These are phyloP conservation scores for Exophiala lecanii-corni DNA, from an alignment of 2,329 filamentous ascomycete species.

Conservation along the genomic window DNA sequence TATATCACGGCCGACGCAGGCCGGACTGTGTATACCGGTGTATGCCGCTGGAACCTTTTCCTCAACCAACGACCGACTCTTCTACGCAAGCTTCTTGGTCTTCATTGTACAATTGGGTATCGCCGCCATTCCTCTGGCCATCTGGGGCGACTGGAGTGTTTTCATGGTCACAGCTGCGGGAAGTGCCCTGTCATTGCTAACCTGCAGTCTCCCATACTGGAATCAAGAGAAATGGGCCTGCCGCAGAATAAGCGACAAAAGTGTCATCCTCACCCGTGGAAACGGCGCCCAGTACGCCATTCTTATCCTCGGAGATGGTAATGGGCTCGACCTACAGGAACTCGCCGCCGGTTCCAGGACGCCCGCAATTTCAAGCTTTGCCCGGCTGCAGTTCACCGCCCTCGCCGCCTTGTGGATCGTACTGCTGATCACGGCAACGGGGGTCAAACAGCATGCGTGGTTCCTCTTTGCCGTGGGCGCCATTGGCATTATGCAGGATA, in stretches of 20 bases:
- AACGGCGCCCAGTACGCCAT: slow-evolving; percentile 38
- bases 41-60: no score
- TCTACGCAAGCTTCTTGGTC: no score
- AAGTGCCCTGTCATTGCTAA: slow-evolving; percentile 32
- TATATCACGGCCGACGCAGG: no score
- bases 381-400: slow-evolving; percentile 21
- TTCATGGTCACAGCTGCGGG: slow-evolving; percentile 36
- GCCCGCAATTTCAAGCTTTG: slow-evolving; percentile 16
- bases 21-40: no score
- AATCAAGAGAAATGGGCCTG: slow-evolving; percentile 38
- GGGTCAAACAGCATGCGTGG: slow-evolving; percentile 34
- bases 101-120: no score
- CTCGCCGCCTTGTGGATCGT: slow-evolving; percentile 34
- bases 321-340: slow-evolving; percentile 38
- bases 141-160: no score
- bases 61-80: no score
- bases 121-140: no score
- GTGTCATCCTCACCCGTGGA: slow-evolving; percentile 32
- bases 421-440: slow-evolving; percentile 35
- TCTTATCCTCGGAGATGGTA: slow-evolving; percentile 31
- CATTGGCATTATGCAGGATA: slow-evolving; percentile 38
- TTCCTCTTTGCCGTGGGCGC: slow-evolving; percentile 35
- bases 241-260: slow-evolving; percentile 26
- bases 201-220: slow-evolving; percentile 39
- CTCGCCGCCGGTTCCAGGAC: slow-evolving; percentile 27